These are phyloP conservation scores for Aspergillus sp. DNA, from an alignment of 2,329 filamentous ascomycete species.

Conservation along the genomic window DNA sequence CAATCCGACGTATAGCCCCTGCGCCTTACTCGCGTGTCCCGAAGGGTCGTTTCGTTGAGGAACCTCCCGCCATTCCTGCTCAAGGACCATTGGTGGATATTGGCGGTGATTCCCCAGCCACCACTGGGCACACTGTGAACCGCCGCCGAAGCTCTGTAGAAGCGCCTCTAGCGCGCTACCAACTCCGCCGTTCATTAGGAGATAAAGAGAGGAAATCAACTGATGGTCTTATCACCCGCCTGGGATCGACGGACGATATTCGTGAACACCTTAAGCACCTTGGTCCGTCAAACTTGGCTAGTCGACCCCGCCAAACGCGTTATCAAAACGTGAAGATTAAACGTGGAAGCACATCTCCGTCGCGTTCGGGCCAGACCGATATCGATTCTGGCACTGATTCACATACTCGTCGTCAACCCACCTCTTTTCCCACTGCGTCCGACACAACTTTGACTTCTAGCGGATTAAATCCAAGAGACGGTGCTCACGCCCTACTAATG, in stretches of 20 bases:
- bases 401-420: slow-evolving; percentile 24
- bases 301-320: slow-evolving; percentile 59
- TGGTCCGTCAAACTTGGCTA: slow-evolving; percentile 64
- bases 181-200: slow-evolving; percentile 37
- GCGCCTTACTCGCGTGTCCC: slow-evolving; percentile 75
- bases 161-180: slow-evolving; percentile 41
- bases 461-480: slow-evolving; percentile 62
- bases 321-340: slow-evolving; percentile 67
- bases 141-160: slow-evolving; percentile 37
- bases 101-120: slow-evolving; percentile 41
- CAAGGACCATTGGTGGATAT: slow-evolving; percentile 46
- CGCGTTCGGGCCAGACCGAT: slow-evolving; percentile 36
- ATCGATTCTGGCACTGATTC: slow-evolving; percentile 40
- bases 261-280: slow-evolving; percentile 63
- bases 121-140: slow-evolving; percentile 11
- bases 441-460: slow-evolving; percentile 46
- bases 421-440: neutral
- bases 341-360: slow-evolving; percentile 47
- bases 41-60: slow-evolving; percentile 55
- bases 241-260: slow-evolving; percentile 55
- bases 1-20: slow-evolving; percentile 82
- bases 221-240: slow-evolving; percentile 43
- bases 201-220: slow-evolving; percentile 29
- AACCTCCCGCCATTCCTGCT: slow-evolving; percentile 38
- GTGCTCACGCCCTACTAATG: slow-evolving; percentile 60